Evolutionary conservation across 2,329 filamentous ascomycete species (phyloP).

Genomic region (Dothidotthia symphoricarpi): DNA sequence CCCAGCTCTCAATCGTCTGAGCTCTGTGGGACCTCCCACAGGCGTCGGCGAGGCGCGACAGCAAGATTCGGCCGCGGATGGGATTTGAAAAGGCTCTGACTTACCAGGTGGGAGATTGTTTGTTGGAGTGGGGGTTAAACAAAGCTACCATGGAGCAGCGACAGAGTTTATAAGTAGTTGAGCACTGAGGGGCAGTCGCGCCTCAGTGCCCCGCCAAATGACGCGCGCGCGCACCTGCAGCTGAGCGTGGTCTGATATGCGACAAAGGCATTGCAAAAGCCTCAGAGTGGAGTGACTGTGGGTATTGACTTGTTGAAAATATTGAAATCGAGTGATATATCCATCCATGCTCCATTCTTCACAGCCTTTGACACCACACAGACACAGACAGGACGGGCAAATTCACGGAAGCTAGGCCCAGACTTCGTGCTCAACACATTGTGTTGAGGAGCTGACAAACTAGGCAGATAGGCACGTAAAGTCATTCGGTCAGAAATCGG

Average conservation of each 20-base stretch:
- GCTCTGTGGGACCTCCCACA: slow-evolving; percentile 18
- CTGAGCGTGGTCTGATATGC: slow-evolving; percentile 23
- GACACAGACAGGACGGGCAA: too few relatives aligned
- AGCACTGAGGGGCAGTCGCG: slow-evolving; percentile 22
- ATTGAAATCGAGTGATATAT: too few relatives aligned
- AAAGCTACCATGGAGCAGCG: slow-evolving; percentile 7
- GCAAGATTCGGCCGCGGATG: slow-evolving; percentile 38
- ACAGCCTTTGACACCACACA: too few relatives aligned
- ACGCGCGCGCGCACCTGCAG: slow-evolving; percentile 17
- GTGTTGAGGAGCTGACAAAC: too few relatives aligned
- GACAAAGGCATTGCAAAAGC: slow-evolving; percentile 25
- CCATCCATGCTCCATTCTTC: too few relatives aligned
- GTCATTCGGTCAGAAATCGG: too few relatives aligned
- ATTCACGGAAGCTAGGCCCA: too few relatives aligned
- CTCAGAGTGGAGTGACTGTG: slow-evolving; percentile 5
- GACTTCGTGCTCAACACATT: too few relatives aligned
- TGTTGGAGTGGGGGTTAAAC: slow-evolving; percentile 5
- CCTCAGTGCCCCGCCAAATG: slow-evolving; percentile 23
- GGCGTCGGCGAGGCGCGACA: slow-evolving; percentile 25
- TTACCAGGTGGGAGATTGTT: slow-evolving; percentile 31
- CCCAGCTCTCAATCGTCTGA: slow-evolving; percentile 19
- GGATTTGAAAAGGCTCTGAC: slow-evolving; percentile 28
- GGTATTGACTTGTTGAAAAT: too few relatives aligned
- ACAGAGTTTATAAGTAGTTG: slow-evolving; percentile 11
- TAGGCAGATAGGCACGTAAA: too few relatives aligned